Evolutionary conservation across 306 rosid genomes (phyloP), one percentile per base, ranked within the genome.

Genomic region (Coriaria nepalensis): DNA sequence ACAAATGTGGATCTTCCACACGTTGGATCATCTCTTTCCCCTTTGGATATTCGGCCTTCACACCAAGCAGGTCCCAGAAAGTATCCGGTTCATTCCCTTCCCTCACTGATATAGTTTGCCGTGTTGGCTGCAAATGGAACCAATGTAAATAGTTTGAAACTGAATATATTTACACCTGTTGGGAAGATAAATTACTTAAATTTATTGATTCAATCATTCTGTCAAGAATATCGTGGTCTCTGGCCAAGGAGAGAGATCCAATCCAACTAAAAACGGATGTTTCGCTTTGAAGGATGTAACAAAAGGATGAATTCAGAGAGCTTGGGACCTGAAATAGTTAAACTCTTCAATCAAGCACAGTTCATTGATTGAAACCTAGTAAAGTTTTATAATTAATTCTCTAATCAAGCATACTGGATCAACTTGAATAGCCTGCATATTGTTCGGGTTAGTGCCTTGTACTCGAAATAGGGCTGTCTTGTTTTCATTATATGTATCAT

Each of bases 361-460:
- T 20, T 20, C 29, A 20, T 20, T 20, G 29, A 20, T 20, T 20
- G 29, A 20, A 20, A 20, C 29, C 29, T 3, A 20, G 29, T 20
- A 20, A 20, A 20, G 29, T 20, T 20, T 20, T 20, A 20, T 20
- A 58, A 59, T 14, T 32, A 49, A 48, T 47, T 45, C 52, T 57
- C 40, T 54, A 47, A 20, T 56, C 13, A 62, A 20, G 5, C 86
- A 50, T 70, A 88, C 97, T n/a, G 61, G 73, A 62, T 81, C 80
- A 33, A 81, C 90, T 77, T 88, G 90, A 70, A 88, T 81, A 49
- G 93, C 97, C 78, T 81, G 95, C 84, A 84, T 78, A 59, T 81
- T 81, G 34, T 68, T 69, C 10, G 67, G 74, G 74, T 77, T 77
- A 8, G 76, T 81, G 48, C 97, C 97, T 81, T 81, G 97, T 57